phyloP scores from a whole-genome alignment of 371 early-diverging fungal species.

The Mortierella sp. region DNA sequence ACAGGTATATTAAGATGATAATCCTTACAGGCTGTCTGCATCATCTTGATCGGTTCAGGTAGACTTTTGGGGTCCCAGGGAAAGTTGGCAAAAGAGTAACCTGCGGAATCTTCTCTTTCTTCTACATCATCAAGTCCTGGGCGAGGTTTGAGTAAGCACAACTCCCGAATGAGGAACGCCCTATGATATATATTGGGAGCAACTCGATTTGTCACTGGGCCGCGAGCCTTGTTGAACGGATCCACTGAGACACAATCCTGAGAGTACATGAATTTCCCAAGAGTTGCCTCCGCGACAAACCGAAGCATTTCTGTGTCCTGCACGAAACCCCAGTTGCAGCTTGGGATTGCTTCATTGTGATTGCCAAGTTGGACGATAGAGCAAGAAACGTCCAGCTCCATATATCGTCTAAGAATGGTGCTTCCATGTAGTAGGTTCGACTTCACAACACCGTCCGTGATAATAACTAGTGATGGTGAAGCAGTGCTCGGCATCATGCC shows the following conservation, averaged over 20 bases:
- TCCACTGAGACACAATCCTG: conserved; percentile 64
- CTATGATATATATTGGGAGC: conserved; percentile 87
- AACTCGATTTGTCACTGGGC: conserved; percentile 5
- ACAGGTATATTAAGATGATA: conserved; percentile 77
- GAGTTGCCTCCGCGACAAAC: conserved; percentile 82
- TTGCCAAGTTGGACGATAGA: conserved; percentile 90
- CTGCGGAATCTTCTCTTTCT: conserved; percentile 41
- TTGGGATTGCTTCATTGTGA: conserved; percentile 77
- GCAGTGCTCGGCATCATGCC: conserved; percentile 76
- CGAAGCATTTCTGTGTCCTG: conserved; percentile 89
- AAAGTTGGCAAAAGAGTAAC: conserved; percentile 67
- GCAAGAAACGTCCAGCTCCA: conserved; percentile 77
- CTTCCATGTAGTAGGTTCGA: conserved; percentile 63
- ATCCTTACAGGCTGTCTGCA: conserved; percentile 82
- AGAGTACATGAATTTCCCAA: conserved; percentile 86
- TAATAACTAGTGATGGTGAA: conserved; percentile 75
- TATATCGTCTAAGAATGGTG: conserved; percentile 63
- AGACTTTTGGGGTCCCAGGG: conserved; percentile 89
- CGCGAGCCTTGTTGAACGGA: conserved; percentile 7
- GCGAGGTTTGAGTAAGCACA: conserved; percentile 65
- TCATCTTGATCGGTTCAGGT: conserved; percentile 83
- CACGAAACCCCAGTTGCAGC: conserved; percentile 88
- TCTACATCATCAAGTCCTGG: conserved; percentile 46
- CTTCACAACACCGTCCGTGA: conserved; percentile 91
- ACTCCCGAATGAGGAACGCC: conserved; percentile 76